A percentile compares a stretch with the other conserved stretches of the same genome.
Evolutionary conservation across 495 filamentous ascomycete genomes (phyloP).

Genomic region (Penicillium psychrofluorescens): DNA sequence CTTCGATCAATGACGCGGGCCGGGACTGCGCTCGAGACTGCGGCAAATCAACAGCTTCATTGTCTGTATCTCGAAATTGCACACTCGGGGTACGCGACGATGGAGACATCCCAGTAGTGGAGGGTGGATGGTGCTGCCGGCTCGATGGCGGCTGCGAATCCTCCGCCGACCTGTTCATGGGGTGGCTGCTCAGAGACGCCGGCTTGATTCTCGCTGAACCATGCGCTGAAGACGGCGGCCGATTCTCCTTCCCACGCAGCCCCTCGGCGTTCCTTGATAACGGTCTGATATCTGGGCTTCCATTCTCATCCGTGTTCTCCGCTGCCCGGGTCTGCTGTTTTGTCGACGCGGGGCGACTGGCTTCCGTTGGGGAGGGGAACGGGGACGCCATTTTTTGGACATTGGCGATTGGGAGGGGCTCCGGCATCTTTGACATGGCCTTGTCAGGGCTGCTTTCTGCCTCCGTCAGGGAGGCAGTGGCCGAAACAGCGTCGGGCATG

Average conservation of each 20-base stretch:
- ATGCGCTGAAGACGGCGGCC: constrained; percentile 14
- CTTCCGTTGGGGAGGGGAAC: constrained; percentile 27
- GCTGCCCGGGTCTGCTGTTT: constrained; percentile 7
- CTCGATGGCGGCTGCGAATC: constrained; percentile 12
- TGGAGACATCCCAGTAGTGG: constrained; percentile 28
- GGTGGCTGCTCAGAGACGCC: constrained; percentile 18
- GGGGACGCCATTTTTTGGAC: constrained; percentile 22
- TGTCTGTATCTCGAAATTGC: constrained; percentile 53
- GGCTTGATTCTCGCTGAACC: constrained; percentile 12
- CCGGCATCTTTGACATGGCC: constrained; percentile 15
- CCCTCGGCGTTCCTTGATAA: constrained; percentile 1
- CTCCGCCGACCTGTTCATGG: constrained; percentile 20
- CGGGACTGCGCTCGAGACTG: constrained; percentile 48
- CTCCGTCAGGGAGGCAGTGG: constrained; percentile 13
- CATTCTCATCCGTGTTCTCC: constrained; percentile 4
- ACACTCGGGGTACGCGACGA: constrained; percentile 51
- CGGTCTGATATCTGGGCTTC: neutral
- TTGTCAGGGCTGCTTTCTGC: constrained; percentile 14
- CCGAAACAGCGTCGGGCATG: constrained; percentile 20
- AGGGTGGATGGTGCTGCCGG: constrained; percentile 18
- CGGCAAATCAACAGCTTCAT: constrained; percentile 29
- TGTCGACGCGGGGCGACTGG: constrained; percentile 14
- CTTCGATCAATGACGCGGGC: constrained; percentile 49
- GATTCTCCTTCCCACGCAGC: constrained; percentile 9
- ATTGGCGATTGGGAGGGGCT: constrained; percentile 14